Conservation (phyloP, 1,284 basidiomycete species). For the Afroboletus lepidellus region DNA sequence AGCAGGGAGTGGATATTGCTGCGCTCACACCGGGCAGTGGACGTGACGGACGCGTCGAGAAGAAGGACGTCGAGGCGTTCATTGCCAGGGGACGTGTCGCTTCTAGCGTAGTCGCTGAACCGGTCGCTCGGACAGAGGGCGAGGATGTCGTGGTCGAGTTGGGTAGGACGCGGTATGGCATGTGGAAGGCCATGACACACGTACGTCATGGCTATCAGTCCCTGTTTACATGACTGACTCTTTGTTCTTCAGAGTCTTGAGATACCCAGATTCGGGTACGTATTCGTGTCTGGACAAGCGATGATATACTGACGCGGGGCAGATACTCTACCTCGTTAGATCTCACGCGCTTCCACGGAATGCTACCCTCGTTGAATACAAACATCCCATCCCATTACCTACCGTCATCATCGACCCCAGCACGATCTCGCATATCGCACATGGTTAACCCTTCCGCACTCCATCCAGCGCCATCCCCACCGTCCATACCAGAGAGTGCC, state of each 20-base stretch:
- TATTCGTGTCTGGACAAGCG: not conserved
- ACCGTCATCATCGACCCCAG: slow-evolving; percentile 26
- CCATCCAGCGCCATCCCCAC: slow-evolving; percentile 40
- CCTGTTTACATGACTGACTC: not conserved
- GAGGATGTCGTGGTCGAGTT: slow-evolving; percentile 62
- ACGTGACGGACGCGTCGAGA: slow-evolving; percentile 74
- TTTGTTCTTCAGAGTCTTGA: slow-evolving; percentile 57
- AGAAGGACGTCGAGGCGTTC: slow-evolving; percentile 68
- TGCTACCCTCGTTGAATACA: slow-evolving; percentile 69
- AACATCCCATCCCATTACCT: slow-evolving; percentile 66
- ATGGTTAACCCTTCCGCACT: slow-evolving; percentile 52
- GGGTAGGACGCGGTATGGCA: slow-evolving; percentile 75
- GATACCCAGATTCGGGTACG: slow-evolving; percentile 78
- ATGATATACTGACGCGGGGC: slow-evolving; percentile 2
- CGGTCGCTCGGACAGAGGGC: slow-evolving; percentile 5
- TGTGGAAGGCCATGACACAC: slow-evolving; percentile 88
- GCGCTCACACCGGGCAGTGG: slow-evolving; percentile 69
- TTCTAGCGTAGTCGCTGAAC: not conserved
- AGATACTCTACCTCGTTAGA: slow-evolving; percentile 83
- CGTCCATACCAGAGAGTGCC: slow-evolving; percentile 43
- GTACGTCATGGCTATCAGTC: slow-evolving; percentile 33
- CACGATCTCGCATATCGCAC: slow-evolving; percentile 40
- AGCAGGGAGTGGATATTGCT: slow-evolving; percentile 62
- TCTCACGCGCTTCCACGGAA: slow-evolving; percentile 71
- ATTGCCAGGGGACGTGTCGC: slow-evolving; percentile 32